phyloP scores from a whole-genome alignment of 1,284 basidiomycete species.

The Ustanciosporium gigantosporum region DNA sequence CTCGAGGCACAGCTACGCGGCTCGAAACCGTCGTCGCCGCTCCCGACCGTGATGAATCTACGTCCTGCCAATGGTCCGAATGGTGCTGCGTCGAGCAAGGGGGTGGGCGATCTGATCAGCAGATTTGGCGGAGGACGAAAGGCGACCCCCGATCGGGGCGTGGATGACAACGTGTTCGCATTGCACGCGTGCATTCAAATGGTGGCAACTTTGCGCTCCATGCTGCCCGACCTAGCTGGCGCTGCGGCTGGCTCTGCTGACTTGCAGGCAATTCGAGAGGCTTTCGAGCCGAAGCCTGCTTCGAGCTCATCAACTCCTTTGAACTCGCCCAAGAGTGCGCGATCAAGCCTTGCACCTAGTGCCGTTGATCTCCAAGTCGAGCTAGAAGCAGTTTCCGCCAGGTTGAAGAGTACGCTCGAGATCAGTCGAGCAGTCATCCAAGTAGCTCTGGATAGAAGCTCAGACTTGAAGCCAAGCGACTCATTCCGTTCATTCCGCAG shows the following conservation, averaged over 20 bases:
- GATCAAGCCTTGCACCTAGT: neutral
- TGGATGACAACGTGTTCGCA: conserved; percentile 11
- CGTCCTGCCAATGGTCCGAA: neutral
- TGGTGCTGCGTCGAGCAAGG: conserved; percentile 6
- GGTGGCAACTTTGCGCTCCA: conserved; percentile 14
- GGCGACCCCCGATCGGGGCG: conserved; percentile 7
- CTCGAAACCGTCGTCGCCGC: conserved; percentile 1
- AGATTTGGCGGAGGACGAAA: conserved; percentile 28
- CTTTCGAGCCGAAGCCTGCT: conserved; percentile 14
- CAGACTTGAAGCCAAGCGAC: neutral
- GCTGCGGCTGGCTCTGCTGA: conserved; percentile 20
- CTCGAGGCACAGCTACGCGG: conserved; percentile 18
- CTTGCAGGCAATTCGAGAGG: conserved; percentile 16
- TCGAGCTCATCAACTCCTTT: neutral
- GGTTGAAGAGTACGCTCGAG: conserved; percentile 15
- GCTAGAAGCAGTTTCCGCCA: conserved; percentile 14
- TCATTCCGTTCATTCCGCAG: too few relatives aligned
- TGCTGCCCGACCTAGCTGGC: conserved; percentile 19
- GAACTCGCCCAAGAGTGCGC: neutral
- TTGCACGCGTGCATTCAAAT: conserved; percentile 16
- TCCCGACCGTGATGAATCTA: neutral
- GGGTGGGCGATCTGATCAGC: conserved; percentile 29
- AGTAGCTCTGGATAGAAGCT: conserved; percentile 11
- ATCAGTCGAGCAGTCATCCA: conserved; percentile 25
- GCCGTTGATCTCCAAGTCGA: conserved; percentile 12